phyloP scores from a whole-genome alignment of 495 filamentous ascomycete species.

The Aspergillus nidulans region DNA sequence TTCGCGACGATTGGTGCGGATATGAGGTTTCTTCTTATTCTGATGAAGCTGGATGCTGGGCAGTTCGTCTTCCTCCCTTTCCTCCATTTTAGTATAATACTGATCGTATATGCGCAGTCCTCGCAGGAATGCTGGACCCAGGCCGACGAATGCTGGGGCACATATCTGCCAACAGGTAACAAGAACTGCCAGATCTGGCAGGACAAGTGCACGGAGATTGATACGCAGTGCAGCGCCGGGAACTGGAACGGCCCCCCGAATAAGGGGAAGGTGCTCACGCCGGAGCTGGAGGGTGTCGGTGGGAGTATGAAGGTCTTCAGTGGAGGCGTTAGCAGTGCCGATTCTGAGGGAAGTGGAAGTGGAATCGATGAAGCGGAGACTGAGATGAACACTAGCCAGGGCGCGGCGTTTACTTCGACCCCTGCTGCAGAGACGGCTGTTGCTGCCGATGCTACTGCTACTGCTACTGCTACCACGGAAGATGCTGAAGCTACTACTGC shows the following conservation, averaged over 20 bases:
- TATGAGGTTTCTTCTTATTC: constrained; percentile 51
- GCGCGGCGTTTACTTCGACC: not conserved
- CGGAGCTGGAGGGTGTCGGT: constrained; percentile 9
- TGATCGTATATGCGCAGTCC: constrained; percentile 16
- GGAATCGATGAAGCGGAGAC: too few species aligned
- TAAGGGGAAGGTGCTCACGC: constrained; percentile 43
- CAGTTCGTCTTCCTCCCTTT: constrained; percentile 16
- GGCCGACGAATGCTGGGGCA: constrained; percentile 49
- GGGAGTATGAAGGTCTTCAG: constrained; percentile 7
- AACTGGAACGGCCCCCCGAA: constrained; percentile 57
- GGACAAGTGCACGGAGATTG: constrained; percentile 52
- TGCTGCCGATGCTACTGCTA: too few species aligned
- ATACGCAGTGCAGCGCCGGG: constrained; percentile 40
- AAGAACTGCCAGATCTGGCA: constrained; percentile 57
- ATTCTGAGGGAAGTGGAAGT: not conserved
- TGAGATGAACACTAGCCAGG: not conserved
- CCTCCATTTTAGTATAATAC: not conserved
- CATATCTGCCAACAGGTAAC: constrained; percentile 53
- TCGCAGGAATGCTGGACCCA: constrained; percentile 55
- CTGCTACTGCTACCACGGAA: too few species aligned
- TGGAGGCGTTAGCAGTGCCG: not conserved
- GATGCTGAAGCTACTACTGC: not conserved
- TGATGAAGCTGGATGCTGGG: constrained; percentile 55
- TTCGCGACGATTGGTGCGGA: constrained; percentile 71
- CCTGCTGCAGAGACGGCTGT: not conserved